Evolutionary conservation across 352 stramenopile genomes (phyloP).

Genomic region (Phytophthora capsici): DNA sequence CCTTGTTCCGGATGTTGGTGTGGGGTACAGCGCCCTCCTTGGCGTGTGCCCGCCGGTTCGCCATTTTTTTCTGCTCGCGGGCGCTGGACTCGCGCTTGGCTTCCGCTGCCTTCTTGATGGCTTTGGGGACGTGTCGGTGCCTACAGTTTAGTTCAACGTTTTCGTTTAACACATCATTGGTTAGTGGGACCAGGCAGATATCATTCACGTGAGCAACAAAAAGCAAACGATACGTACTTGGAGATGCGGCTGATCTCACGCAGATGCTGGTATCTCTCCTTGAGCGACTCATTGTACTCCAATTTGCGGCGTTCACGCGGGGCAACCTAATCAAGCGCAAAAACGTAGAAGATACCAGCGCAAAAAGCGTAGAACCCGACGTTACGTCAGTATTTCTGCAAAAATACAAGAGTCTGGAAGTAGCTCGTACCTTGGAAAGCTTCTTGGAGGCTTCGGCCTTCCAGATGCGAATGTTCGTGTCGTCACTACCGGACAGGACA

Average conservation of each 20-base stretch:
- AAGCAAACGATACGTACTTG: conserved; percentile 63
- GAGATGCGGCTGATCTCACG: conserved; percentile 95
- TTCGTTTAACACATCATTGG: conserved; percentile 22
- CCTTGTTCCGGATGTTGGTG: conserved; percentile 75
- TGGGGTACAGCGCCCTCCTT: conserved; percentile 78
- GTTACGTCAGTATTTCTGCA: conserved; percentile 22
- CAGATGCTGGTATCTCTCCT: conserved; percentile 94
- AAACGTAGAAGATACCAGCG: conserved; percentile 25
- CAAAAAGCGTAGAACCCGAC: conserved; percentile 20
- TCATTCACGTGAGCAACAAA: conserved; percentile 7
- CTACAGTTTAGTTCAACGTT: conserved; percentile 46
- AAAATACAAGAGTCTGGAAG: conserved; percentile 13
- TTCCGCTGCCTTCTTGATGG: conserved; percentile 97
- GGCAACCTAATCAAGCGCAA: conserved; percentile 40
- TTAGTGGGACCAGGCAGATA: conserved; percentile 24
- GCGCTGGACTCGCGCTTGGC: conserved; percentile 82
- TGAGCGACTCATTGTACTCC: conserved; percentile 97
- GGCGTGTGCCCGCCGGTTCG: conserved; percentile 83
- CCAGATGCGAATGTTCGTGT: conserved; percentile 99
- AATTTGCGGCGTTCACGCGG: conserved; percentile 91
- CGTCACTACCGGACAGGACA: conserved; percentile 98
- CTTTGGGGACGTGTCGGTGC: conserved; percentile 96
- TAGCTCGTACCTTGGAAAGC: conserved; percentile 86
- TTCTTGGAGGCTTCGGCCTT: conserved; percentile 96
- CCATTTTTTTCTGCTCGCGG: conserved; percentile 89